These are phyloP conservation scores for Phytopythium boreale DNA, from an alignment of 352 stramenopile species.

Conservation along the genomic window DNA sequence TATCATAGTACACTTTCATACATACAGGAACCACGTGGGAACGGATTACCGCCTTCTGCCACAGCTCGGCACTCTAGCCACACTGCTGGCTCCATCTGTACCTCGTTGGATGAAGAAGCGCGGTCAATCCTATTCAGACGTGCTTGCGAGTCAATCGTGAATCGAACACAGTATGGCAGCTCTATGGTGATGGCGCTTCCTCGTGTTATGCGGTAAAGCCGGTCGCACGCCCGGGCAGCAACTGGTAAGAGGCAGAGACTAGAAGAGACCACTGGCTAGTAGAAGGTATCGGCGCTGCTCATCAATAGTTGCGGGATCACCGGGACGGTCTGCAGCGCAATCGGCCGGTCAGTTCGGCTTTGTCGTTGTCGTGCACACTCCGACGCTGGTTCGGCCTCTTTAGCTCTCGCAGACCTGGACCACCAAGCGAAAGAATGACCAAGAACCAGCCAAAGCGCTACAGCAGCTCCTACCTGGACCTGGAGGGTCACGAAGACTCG, in stretches of 20 bases:
- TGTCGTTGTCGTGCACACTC: not conserved
- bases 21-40: not conserved
- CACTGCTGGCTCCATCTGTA: not conserved
- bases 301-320: not conserved
- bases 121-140: not conserved
- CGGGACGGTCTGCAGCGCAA: not conserved
- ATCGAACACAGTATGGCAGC: not conserved
- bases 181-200: not conserved
- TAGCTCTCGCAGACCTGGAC: not conserved
- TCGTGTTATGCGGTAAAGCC: not conserved
- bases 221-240: not conserved
- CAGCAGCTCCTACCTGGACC: slow-evolving; percentile 9
- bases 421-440: not conserved
- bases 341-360: not conserved
- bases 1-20: not conserved
- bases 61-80: not conserved
- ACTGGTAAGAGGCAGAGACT: not conserved
- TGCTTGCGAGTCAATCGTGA: not conserved
- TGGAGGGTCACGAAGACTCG: slow-evolving; percentile 5
- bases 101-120: not conserved
- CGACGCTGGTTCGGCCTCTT: not conserved
- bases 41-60: not conserved
- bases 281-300: not conserved
- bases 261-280: not conserved
- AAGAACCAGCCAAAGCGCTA: slow-evolving; percentile 3